A percentile compares a stretch with the other conserved stretches of the same genome.
These are phyloP conservation scores for Diddensiella caesifluorescens DNA, from an alignment of 805 yeast species.

Conservation along the genomic window DNA sequence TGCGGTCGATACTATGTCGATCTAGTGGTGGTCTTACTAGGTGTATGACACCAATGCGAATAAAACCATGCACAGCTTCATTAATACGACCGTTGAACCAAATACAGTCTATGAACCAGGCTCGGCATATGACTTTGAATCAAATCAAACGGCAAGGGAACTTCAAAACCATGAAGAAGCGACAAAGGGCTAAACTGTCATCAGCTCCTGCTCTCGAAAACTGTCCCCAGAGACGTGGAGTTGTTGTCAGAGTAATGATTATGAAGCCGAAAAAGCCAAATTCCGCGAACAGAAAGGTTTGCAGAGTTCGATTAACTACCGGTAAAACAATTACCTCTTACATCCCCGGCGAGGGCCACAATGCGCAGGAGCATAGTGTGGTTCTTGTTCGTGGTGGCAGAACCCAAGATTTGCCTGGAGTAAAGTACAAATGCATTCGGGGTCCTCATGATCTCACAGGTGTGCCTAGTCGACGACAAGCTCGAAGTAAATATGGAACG, in stretches of 20 bases:
- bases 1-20: slow-evolving; percentile 1
- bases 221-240: slow-evolving; percentile 91
- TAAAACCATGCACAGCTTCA: too few relatives aligned
- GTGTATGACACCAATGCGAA: too few relatives aligned
- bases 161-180: slow-evolving; percentile 30
- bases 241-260: slow-evolving; percentile 88
- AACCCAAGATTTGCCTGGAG: slow-evolving; percentile 98
- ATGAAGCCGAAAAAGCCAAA: slow-evolving; percentile 97
- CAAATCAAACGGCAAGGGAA: slow-evolving; percentile 32
- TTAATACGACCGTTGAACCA: not conserved
- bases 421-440: slow-evolving; percentile 86
- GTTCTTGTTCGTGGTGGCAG: slow-evolving; percentile 98
- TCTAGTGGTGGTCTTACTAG: not conserved
- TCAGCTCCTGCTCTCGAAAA: slow-evolving; percentile 74
- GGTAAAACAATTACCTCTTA: slow-evolving; percentile 88
- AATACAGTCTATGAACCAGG: not conserved
- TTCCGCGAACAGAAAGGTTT: slow-evolving; percentile 95
- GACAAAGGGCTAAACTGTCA: slow-evolving; percentile 22
- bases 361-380: slow-evolving; percentile 94
- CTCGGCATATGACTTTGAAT: slow-evolving; percentile 25
- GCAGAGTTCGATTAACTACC: slow-evolving; percentile 86
- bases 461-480: slow-evolving; percentile 84
- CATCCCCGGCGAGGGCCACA: slow-evolving; percentile 98
- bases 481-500: slow-evolving; percentile 91
- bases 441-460: slow-evolving; percentile 93